Evolutionary conservation across 306 rosid species (phyloP).

Genomic region (Fagus sylvatica): DNA sequence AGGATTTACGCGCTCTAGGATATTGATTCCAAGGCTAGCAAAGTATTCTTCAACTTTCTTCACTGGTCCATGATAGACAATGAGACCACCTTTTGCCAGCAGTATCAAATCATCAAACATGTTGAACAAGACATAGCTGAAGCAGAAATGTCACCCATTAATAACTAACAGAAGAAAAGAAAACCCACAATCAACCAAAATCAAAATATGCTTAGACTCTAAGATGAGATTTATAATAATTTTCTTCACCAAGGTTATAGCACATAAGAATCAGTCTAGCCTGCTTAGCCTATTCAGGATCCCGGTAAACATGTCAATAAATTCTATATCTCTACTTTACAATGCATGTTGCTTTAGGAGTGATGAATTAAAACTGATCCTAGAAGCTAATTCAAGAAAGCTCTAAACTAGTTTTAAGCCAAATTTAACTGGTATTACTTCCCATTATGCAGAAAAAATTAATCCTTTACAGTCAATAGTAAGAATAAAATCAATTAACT

Average conservation of each 20-base stretch:
- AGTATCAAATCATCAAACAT: slow-evolving; percentile 96
- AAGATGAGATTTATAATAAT: slow-evolving; percentile 11
- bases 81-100: slow-evolving; percentile 95
- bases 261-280: not conserved
- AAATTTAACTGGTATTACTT: not conserved
- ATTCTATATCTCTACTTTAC: not conserved
- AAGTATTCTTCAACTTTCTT: slow-evolving; percentile 85
- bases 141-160: slow-evolving; percentile 29
- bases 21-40: slow-evolving; percentile 64
- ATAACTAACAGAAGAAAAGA: slow-evolving; percentile 17
- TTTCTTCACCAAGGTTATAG: not conserved
- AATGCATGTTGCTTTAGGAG: not conserved
- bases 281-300: not conserved
- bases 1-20: slow-evolving; percentile 87
- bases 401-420: not conserved
- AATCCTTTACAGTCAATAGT: not conserved
- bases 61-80: slow-evolving; percentile 88
- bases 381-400: not conserved
- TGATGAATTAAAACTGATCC: not conserved
- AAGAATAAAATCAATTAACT: not conserved
- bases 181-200: slow-evolving; percentile 1
- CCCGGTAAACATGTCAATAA: not conserved
- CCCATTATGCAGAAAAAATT: not conserved
- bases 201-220: not conserved
- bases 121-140: slow-evolving; percentile 90